Evolutionary conservation across 176 grass and related monocot genomes (phyloP), one percentile per base, ranked within the genome.

Genomic region (Oropetium thomaeum): DNA sequence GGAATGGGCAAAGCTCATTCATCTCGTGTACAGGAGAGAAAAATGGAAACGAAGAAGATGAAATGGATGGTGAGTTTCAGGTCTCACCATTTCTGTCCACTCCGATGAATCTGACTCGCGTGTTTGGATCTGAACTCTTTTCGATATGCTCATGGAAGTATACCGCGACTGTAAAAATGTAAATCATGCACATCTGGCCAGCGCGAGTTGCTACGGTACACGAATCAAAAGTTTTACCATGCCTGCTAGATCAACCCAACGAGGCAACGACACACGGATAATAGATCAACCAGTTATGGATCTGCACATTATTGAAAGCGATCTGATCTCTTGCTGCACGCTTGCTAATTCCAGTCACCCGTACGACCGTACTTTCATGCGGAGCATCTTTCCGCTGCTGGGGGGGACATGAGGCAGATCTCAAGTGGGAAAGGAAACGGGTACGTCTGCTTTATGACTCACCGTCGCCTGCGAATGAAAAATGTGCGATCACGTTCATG

Each of bases 1-100:
- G 16, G 57, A 20, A 7, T 29, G 41, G 23, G 78, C 65, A 62
- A 42, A 45, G 64, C 49, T 14, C 35, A 19, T 32, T 32, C 61
- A 35, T 27, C 27, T 12, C 32, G 5, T 68, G 52, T 83, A 83
- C 72, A 76, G 53, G 41, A 40, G 68, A 62, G 5, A 7, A 58
- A 53, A 54, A 52, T 47, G 65, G 17, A 82, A 65, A 55, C 0
- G 10, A 2, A 2, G 10, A 2, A 2, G 13, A 22, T 19, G 22
- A 67, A 45, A 38, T 9, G n/a, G 14, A 3, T 4, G 23, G 40
- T 37, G 52, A 69, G 40, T 29, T n/a, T 20, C 49, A 2, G 13
- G 19, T 57, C 22, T 58, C 39, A 57, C 62, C 20, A 67, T 28
- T 33, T 33, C 22, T 35, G 33, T 8, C 7, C 11, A 14, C 13